These are phyloP conservation scores for Limnanthes douglasii DNA, from an alignment of 345 rosid genomes.

Conservation along the genomic window DNA sequence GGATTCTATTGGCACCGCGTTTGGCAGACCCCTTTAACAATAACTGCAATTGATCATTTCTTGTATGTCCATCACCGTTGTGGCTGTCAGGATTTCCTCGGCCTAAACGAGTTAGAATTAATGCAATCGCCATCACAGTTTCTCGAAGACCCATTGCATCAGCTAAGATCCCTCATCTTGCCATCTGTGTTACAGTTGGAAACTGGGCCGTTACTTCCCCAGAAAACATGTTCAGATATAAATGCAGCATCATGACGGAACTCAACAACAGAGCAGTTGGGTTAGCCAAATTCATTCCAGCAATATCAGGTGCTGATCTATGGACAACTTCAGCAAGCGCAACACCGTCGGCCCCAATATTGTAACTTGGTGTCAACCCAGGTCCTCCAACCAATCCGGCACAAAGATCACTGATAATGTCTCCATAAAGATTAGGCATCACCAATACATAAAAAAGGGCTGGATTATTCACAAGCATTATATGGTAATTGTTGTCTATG, in stretches of 20 bases:
- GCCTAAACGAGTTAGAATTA: too few species aligned
- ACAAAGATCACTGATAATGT: slow-evolving; percentile 94
- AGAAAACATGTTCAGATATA: slow-evolving; percentile 52
- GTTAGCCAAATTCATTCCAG: slow-evolving; percentile 96
- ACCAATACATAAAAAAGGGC: slow-evolving; percentile 87
- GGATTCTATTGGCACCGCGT: slow-evolving; percentile 78
- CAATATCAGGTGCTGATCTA: slow-evolving; percentile 98
- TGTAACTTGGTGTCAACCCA: slow-evolving; percentile 97
- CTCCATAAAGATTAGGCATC: slow-evolving; percentile 99
- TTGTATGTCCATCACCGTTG: slow-evolving; percentile 75
- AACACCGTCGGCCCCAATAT: slow-evolving; percentile 87
- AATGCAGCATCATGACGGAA: slow-evolving; percentile 75
- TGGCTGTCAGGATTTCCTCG: too few species aligned
- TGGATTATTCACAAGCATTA: slow-evolving; percentile 99
- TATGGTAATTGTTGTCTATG: too few species aligned
- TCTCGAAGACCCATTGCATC: too few species aligned
- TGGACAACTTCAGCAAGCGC: slow-evolving; percentile 99
- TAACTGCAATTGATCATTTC: slow-evolving; percentile 73
- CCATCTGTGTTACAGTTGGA: too few species aligned
- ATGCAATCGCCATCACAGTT: too few species aligned
- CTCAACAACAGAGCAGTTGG: slow-evolving; percentile 93
- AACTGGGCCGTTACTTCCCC: too few species aligned
- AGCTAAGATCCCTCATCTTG: too few species aligned
- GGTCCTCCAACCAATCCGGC: slow-evolving; percentile 98
- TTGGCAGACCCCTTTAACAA: slow-evolving; percentile 69